Percentiles rank a stretch among this genome's conserved stretches.
Evolutionary conservation across 1,284 basidiomycete species (phyloP).

Genomic region (Malassezia psittaci): DNA sequence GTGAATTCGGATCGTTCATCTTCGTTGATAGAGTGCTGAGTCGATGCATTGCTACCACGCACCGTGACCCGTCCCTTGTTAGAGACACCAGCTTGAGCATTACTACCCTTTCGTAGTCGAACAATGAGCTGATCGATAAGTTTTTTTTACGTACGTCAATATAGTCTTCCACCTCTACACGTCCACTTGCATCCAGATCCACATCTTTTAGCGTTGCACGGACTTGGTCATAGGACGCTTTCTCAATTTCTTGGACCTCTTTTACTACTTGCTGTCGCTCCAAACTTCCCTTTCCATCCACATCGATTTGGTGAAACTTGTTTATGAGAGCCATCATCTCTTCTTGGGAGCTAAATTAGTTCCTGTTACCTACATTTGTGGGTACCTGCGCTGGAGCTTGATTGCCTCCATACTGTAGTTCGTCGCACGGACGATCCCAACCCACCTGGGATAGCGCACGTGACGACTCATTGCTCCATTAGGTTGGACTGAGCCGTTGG

Average conservation of each 20-base stretch:
- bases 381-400: constrained; percentile 83
- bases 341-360: constrained; percentile 37
- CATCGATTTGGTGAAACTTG: constrained; percentile 39
- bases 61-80: constrained; percentile 78
- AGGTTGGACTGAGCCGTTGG: too few relatives aligned
- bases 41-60: constrained; percentile 86
- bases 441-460: too few relatives aligned
- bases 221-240: constrained; percentile 40
- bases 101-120: constrained; percentile 57
- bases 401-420: constrained; percentile 60
- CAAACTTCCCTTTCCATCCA: constrained; percentile 43
- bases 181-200: constrained; percentile 83
- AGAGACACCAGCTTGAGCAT: constrained; percentile 49
- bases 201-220: constrained; percentile 80
- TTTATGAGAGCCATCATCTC: constrained; percentile 46
- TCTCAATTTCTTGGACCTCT: constrained; percentile 33
- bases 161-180: constrained; percentile 95
- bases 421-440: constrained; percentile 13
- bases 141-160: constrained; percentile 62
- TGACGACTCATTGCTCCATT: too few relatives aligned
- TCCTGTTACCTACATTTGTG: constrained; percentile 66
- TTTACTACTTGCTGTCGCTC: constrained; percentile 41
- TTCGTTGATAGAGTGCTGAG: constrained; percentile 95
- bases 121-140: constrained; percentile 57
- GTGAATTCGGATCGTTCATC: constrained; percentile 93